Base-by-base conservation (phyloP, 139 green algal genomes). In the Chlorella sp. region DNA sequence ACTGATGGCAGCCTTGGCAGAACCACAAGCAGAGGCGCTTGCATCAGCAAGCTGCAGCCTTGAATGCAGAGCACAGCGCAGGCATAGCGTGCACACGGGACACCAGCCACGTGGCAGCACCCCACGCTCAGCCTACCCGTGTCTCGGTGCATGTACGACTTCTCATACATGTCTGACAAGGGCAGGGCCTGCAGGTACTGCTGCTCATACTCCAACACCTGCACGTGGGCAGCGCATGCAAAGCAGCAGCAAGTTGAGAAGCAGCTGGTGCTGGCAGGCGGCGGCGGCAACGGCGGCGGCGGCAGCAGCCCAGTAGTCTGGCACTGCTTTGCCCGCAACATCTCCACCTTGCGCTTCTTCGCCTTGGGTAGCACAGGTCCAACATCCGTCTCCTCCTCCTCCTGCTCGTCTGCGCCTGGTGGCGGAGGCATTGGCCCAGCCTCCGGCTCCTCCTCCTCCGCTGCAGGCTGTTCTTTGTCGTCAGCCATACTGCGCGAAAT, bases 81-180 rank as follows among this genome's bases (percentile, higher is more conserved):
- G 9, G 48, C 48, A 57, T 16, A 57, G 48, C 48, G 48, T 57
- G 48, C 48, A 5, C 48, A 57, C 48, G 7, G 7, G 48, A 5
- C 48, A 57, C 48, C 48, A 57, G 64, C 64, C 22, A 68, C 60
- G 15, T 26, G 60, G 60, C 64, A 28, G 21, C 64, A 2, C 64
- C 11, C 64, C 64, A 71, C 5, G 64, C 64, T 71, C 66, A 30
- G n/a, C 71, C 12, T n/a, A 77, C 83, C 96, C 7, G 92, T 94
- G 87, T 99, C 98, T 18, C 97, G 92, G 92, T 99, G 98, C 98
- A 99, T 99, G 95, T 98, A 99, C 87, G 95, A 98, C 82, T 94
- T 96, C 90, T 99, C 98, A 84, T 99, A 99, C 97, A 99, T 99
- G 34, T 95, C 87, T 3, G 93, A 93, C 36, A 91, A 91, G 0